A percentile compares a stretch with the other conserved stretches of the same genome.
phyloP scores from a whole-genome alignment of 371 early-diverging fungal genomes.

The Mortierella sp. region DNA sequence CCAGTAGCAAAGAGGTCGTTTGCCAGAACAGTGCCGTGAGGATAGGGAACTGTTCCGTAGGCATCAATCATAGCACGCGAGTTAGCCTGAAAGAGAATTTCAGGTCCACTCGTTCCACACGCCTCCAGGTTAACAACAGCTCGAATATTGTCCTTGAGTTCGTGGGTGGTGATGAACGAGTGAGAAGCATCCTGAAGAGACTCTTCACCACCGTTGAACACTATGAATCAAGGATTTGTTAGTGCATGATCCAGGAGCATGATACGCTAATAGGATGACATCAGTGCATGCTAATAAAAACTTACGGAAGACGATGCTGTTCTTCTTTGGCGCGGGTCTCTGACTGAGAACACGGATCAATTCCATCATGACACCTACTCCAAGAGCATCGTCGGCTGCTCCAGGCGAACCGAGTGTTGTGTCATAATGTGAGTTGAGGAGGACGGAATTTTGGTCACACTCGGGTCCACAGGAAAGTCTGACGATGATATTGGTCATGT shows the following conservation, averaged over 20 bases:
- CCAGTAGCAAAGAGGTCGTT: conserved; percentile 84
- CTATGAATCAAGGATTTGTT: conserved; percentile 33
- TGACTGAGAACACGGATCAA: conserved; percentile 71
- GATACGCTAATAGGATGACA: no score
- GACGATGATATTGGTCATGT: conserved; percentile 81
- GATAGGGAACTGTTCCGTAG: conserved; percentile 74
- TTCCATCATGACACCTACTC: conserved; percentile 80
- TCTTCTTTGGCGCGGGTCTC: conserved; percentile 60
- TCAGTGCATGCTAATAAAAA: not conserved
- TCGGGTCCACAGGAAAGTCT: conserved; percentile 74
- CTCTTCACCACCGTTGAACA: conserved; percentile 89
- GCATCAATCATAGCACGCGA: conserved; percentile 78
- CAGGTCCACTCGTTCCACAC: conserved; percentile 77
- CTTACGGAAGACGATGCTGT: conserved; percentile 72
- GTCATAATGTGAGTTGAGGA: conserved; percentile 81
- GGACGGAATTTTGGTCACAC: conserved; percentile 74
- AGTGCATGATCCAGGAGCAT: conserved; percentile 6
- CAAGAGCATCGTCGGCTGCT: conserved; percentile 78
- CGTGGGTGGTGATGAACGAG: conserved; percentile 77
- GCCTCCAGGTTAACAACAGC: conserved; percentile 82
- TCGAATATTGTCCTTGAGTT: conserved; percentile 67
- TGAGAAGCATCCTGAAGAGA: conserved; percentile 82
- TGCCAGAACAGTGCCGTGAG: conserved; percentile 81
- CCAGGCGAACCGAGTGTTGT: conserved; percentile 71
- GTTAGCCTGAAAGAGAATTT: conserved; percentile 83